Evolutionary conservation across 306 rosid genomes (phyloP).

Genomic region (Cucumis hystrix): DNA sequence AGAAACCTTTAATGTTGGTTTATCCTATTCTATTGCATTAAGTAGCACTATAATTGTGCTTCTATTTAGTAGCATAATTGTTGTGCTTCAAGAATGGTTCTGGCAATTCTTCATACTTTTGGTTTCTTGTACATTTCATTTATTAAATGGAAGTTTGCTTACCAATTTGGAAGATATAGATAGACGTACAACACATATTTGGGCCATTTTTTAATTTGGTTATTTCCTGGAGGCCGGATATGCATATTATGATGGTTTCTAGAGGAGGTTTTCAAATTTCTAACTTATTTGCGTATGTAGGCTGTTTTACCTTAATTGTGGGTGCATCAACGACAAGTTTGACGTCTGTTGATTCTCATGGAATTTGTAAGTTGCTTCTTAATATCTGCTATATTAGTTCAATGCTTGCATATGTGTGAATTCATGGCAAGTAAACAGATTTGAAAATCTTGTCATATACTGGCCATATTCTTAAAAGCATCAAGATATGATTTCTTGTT

Average conservation of each 20-base stretch:
- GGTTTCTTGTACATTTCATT: neutral
- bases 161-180: neutral
- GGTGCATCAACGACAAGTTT: neutral
- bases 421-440: neutral
- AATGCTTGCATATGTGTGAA: neutral
- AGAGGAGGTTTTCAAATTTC: neutral
- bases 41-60: no score
- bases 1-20: no score
- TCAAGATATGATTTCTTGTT: no score
- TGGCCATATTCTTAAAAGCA: no score
- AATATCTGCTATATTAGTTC: neutral
- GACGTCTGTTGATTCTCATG: neutral
- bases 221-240: no score
- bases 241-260: neutral
- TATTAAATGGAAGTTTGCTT: neutral
- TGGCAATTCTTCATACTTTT: neutral
- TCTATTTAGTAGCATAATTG: no score
- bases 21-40: no score
- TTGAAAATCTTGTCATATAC: no score
- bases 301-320: neutral
- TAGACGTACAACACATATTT: neutral
- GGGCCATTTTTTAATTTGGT: no score
- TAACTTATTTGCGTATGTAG: neutral
- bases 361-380: slow-evolving; percentile 3
- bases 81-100: no score